phyloP scores from a whole-genome alignment of 768 basidiomycete genomes.

The Leucocoprinus birnbaumii region DNA sequence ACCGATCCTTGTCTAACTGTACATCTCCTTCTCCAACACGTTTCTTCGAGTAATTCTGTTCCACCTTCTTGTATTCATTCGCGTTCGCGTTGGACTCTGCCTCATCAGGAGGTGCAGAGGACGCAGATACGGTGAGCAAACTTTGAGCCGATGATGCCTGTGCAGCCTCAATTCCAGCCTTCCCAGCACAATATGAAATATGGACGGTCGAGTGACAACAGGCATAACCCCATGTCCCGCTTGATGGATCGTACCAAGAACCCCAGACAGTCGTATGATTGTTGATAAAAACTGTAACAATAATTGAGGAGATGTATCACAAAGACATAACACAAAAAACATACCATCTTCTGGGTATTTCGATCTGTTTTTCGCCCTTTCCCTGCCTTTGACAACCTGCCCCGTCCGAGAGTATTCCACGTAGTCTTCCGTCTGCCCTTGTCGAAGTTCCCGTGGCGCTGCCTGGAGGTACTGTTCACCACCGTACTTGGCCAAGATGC shows the following conservation, averaged over 20 bases:
- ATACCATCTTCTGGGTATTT: constrained; percentile 97
- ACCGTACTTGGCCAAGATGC: constrained; percentile 91
- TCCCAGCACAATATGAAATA: constrained; percentile 88
- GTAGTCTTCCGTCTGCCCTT: constrained; percentile 96
- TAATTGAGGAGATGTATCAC: constrained; percentile 11
- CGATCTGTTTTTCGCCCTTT: constrained; percentile 80
- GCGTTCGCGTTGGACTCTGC: constrained; percentile 27
- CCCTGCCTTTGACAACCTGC: constrained; percentile 87
- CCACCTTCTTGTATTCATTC: constrained; percentile 36
- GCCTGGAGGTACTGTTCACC: constrained; percentile 89
- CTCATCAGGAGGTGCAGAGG: constrained; percentile 19
- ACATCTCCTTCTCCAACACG: constrained; percentile 80
- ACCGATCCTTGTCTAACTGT: constrained; percentile 65
- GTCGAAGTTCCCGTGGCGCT: constrained; percentile 88
- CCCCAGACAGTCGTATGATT: constrained; percentile 99
- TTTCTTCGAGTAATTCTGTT: constrained; percentile 76
- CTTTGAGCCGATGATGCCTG: constrained; percentile 72
- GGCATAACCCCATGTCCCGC: constrained; percentile 85
- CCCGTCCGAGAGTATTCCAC: constrained; percentile 96
- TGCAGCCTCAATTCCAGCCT: constrained; percentile 77
- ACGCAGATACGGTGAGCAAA: constrained; percentile 46
- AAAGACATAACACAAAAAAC: constrained; percentile 23
- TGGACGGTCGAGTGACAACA: constrained; percentile 91
- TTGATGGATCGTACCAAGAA: constrained; percentile 80
- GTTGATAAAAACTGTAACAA: constrained; percentile 69